Evolutionary conservation across 495 filamentous ascomycete genomes (phyloP).

Genomic region (Neurospora cerealis): DNA sequence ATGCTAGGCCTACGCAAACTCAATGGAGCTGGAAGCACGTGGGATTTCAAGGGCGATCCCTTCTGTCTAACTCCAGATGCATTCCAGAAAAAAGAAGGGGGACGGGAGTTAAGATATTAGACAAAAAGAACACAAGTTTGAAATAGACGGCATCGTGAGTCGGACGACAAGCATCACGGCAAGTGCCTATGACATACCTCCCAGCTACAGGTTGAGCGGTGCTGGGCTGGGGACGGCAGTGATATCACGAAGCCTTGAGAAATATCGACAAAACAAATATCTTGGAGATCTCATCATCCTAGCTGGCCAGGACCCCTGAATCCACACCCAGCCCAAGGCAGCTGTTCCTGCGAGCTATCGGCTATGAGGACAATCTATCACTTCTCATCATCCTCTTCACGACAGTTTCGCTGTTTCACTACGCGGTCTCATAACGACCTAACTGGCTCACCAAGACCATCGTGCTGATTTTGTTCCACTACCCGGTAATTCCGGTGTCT

Average conservation of each 20-base stretch:
- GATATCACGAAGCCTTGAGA: not conserved
- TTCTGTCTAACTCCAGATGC: not conserved
- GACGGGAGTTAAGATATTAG: not conserved
- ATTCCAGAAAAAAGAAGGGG: not conserved
- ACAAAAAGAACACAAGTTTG: not conserved
- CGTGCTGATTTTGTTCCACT: not conserved
- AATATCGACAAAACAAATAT: not conserved
- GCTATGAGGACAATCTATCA: conserved; percentile 11
- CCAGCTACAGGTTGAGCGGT: not conserved
- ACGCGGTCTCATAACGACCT: not conserved
- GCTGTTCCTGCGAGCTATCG: conserved; percentile 29
- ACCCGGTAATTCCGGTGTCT: not conserved
- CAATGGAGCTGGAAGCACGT: not conserved
- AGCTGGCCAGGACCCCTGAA: not conserved
- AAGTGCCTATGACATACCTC: not conserved
- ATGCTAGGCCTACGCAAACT: not conserved
- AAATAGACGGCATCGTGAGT: not conserved
- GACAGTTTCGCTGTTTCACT: not conserved
- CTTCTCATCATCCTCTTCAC: conserved; percentile 9
- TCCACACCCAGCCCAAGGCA: conserved; percentile 25
- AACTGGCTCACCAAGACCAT: not conserved
- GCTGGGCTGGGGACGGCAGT: not conserved
- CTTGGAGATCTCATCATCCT: not conserved
- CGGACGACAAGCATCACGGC: not conserved
- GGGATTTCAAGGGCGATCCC: not conserved